Conservation (phyloP, 2,329 filamentous ascomycete species). For the Geoglossum cookeanum region DNA sequence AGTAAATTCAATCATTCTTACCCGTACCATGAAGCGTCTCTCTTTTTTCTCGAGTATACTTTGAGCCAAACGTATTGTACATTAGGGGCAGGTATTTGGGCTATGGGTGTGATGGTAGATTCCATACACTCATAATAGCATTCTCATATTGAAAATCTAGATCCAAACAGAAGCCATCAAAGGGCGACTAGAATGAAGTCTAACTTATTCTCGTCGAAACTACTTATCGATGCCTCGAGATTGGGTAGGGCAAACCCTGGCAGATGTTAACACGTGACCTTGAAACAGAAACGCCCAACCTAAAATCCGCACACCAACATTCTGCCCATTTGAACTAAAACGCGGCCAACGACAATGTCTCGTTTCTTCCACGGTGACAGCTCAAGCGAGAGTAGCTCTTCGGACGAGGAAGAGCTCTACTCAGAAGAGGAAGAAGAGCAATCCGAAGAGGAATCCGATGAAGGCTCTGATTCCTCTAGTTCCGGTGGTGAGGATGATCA, state of each 20-base stretch:
- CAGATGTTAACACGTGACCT: not conserved
- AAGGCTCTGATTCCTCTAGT: slow-evolving; percentile 26
- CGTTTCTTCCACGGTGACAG: slow-evolving; percentile 96
- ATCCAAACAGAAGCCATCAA: not conserved
- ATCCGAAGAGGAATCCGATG: slow-evolving; percentile 35
- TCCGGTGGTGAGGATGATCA: slow-evolving; percentile 35
- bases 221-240: not conserved
- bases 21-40: not conserved
- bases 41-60: not conserved
- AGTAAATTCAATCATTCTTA: not conserved
- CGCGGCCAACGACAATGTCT: slow-evolving; percentile 47
- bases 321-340: not conserved
- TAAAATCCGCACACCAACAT: not conserved
- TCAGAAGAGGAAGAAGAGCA: slow-evolving; percentile 46
- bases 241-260: not conserved
- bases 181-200: not conserved
- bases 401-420: slow-evolving; percentile 90
- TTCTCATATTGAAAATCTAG: not conserved
- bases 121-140: not conserved
- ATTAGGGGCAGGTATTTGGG: not conserved
- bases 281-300: not conserved
- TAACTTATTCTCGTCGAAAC: not conserved
- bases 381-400: slow-evolving; percentile 84
- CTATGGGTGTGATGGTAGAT: not conserved
- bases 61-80: not conserved